Conservation (phyloP, 352 stramenopile genomes). For the Phytopythium litorale region DNA sequence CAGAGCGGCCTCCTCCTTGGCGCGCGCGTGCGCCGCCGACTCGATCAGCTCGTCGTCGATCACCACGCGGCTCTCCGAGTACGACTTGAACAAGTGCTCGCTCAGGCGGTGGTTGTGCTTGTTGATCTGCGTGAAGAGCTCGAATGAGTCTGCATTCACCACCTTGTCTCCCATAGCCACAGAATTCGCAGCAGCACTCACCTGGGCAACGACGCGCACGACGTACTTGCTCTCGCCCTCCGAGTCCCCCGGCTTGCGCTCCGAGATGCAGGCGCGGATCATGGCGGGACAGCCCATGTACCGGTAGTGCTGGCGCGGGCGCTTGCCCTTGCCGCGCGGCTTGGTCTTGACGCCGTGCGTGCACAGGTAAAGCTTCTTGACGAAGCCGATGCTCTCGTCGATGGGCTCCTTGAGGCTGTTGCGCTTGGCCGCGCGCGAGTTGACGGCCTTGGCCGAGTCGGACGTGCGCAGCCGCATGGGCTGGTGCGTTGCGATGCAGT, state of each 20-base stretch:
- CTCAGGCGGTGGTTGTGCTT: constrained; percentile 84
- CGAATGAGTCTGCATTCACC: neutral
- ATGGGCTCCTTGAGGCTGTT: constrained; percentile 85
- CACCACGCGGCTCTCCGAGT: constrained; percentile 81
- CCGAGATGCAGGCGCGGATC: constrained; percentile 80
- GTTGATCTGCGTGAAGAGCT: constrained; percentile 46
- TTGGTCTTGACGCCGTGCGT: constrained; percentile 85
- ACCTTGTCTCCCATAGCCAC: neutral
- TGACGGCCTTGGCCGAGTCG: constrained; percentile 77
- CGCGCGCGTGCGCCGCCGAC: constrained; percentile 28
- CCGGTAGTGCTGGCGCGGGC: constrained; percentile 74
- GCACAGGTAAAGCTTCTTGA: constrained; percentile 84
- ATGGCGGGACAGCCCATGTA: constrained; percentile 84
- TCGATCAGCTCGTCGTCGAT: constrained; percentile 79
- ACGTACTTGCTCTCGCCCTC: constrained; percentile 71
- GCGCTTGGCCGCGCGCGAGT: constrained; percentile 70
- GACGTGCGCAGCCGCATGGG: constrained; percentile 79
- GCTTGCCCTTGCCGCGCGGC: constrained; percentile 74
- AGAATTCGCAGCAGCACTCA: constrained; percentile 6
- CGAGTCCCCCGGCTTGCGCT: constrained; percentile 58
- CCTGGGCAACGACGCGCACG: constrained; percentile 78
- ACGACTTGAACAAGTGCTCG: constrained; percentile 85
- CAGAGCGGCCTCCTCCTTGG: constrained; percentile 43
- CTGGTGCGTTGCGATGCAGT: constrained; percentile 69
- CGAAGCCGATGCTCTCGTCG: constrained; percentile 79